Evolutionary conservation across 192 early-diverging fungal species (phyloP), one percentile per base, ranked within the genome.

Genomic region (Ramicandelaber brevisporus): DNA sequence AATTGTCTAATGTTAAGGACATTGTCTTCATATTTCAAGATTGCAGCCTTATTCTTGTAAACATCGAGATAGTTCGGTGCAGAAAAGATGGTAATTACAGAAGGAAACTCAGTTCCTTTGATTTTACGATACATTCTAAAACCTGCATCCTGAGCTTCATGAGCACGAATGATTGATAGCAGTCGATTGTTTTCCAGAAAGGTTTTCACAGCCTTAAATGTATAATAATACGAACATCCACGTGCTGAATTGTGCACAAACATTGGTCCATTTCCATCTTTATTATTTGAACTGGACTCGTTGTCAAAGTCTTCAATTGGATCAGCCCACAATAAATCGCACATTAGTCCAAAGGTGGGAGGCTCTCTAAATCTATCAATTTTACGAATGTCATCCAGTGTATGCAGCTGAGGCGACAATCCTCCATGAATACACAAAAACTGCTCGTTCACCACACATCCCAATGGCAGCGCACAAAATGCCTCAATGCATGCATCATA

Each of bases 1-100:
- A 70, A 73, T 48, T 93, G 84, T 25, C 90, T 71, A 50, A 97
- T 97, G 61, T 97, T 97, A 85, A 97, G 89, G 18, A 95, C 82
- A 35, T 95, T 95, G 58, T 90, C 87, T 51, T 96, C 89, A 46
- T 96, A 96, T 45, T 96, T 96, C 21, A 96, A 50, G 14, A 96
- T 78, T 14, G 89, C 89, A 20, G 86, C 89, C 57, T 96, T 96
- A 63, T 96, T 96, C 57, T 89, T 89, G 55, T 96, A 96, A 6
- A 92, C 76, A 43, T 92, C 89, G 20, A 96, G 62, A 46, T 96
- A 96, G 51, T 96, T 96, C 26, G 89, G 89, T 27, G 89, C 89
- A 12, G 86, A 90, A 40, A 96, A 96, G 23, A 96, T 85, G 6
- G 89, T 95, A 52, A 95, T 95, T 2, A 95, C 85, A 3, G 85